Conservation (phyloP, 768 basidiomycete species). For the Pisolithus orientalis region DNA sequence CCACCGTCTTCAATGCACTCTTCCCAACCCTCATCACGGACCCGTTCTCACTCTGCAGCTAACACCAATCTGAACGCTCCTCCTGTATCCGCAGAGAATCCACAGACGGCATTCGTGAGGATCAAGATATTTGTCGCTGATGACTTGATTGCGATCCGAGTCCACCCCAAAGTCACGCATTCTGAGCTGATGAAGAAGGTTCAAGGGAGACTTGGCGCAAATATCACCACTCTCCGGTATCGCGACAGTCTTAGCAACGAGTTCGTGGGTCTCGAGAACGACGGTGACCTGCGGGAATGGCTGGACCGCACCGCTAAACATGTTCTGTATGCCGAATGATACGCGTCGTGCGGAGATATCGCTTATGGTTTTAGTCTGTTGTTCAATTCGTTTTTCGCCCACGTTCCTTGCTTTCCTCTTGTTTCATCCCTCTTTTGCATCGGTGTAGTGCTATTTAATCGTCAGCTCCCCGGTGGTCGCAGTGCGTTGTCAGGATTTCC, state of each 20-base stretch:
- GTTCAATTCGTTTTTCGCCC: conserved; percentile 18
- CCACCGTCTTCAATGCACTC: conserved; percentile 47
- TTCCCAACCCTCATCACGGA: conserved; percentile 47
- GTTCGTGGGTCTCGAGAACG: conserved; percentile 56
- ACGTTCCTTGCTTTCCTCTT: not conserved
- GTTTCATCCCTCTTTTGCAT: not conserved
- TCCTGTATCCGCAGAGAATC: conserved; percentile 69
- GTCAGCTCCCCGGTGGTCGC: not conserved
- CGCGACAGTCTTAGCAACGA: conserved; percentile 64
- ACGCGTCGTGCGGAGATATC: conserved; percentile 8
- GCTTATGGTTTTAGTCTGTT: conserved; percentile 25
- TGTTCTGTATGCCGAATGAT: conserved; percentile 72
- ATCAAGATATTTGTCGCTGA: conserved; percentile 98
- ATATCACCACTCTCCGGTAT: conserved; percentile 65
- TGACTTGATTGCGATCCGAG: conserved; percentile 94
- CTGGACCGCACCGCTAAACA: conserved; percentile 76
- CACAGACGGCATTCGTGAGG: conserved; percentile 88
- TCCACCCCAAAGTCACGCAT: conserved; percentile 87
- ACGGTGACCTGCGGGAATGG: conserved; percentile 66
- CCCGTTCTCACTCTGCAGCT: conserved; percentile 53
- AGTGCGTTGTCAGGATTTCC: not conserved
- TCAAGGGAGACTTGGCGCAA: conserved; percentile 74
- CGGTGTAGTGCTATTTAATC: not conserved
- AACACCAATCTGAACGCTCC: conserved; percentile 52
- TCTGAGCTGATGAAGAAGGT: conserved; percentile 89